A percentile compares a stretch with the other conserved stretches of the same genome.
Evolutionary conservation across 2,329 filamentous ascomycete species (phyloP).

Genomic region (Fulvia fulva): DNA sequence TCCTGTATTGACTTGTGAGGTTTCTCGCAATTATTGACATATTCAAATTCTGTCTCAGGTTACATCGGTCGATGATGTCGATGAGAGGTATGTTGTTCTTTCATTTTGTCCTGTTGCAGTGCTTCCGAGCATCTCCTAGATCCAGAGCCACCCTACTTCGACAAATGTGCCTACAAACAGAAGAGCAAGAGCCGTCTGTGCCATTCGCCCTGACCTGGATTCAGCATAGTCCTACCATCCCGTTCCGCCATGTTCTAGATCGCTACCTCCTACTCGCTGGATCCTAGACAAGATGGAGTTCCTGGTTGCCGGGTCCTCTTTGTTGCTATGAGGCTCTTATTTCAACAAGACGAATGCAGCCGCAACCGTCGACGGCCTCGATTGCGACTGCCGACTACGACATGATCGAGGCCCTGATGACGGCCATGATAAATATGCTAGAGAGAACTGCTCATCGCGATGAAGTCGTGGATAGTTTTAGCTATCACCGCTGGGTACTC

Average conservation of each 20-base stretch:
- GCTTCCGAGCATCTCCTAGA: slow-evolving; percentile 8
- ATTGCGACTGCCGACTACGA: neutral
- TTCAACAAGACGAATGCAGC: slow-evolving; percentile 10
- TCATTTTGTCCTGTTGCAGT: slow-evolving; percentile 6
- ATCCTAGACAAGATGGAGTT: slow-evolving; percentile 3
- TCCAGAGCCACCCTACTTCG: slow-evolving; percentile 2
- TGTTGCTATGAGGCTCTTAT: slow-evolving; percentile 12
- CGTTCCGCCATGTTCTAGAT: slow-evolving; percentile 4
- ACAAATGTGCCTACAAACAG: slow-evolving; percentile 6
- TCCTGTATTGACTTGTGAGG: neutral
- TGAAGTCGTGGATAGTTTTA: neutral
- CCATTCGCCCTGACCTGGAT: slow-evolving; percentile 1
- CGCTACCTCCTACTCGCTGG: slow-evolving; percentile 3
- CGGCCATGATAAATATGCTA: slow-evolving; percentile 10
- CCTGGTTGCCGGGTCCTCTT: slow-evolving; percentile 8
- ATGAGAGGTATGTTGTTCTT: slow-evolving; percentile 4
- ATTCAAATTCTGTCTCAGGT: slow-evolving; percentile 4
- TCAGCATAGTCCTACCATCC: slow-evolving; percentile 1
- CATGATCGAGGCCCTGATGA: slow-evolving; percentile 3
- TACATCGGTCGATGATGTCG: neutral
- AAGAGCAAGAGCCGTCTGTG: neutral
- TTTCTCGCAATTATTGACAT: slow-evolving; percentile 3
- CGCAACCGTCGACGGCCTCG: slow-evolving; percentile 17
- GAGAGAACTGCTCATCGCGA: neutral
- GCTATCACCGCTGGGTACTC: neutral